Percentiles rank a stretch among this genome's conserved stretches.
Conservation (phyloP, 768 basidiomycete genomes). For the Hericium alpestre region DNA sequence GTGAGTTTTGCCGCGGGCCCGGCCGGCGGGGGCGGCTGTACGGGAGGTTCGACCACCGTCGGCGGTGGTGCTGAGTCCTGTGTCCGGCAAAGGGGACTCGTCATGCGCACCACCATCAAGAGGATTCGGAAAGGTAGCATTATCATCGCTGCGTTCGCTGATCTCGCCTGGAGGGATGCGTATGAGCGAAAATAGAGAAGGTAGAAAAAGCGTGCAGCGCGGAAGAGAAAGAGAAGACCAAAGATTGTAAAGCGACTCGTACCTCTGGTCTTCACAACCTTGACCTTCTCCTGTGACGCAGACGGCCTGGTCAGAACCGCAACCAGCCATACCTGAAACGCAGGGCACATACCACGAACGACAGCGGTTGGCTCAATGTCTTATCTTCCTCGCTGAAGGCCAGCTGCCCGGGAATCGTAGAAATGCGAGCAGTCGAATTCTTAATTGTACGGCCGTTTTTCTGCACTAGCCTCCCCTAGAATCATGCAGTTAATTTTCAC, state of each 20-base stretch:
- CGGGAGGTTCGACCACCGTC: not conserved
- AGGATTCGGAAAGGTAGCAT: conserved; percentile 4
- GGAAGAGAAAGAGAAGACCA: too few species aligned
- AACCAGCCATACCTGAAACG: conserved; percentile 3
- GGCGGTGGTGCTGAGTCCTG: not conserved
- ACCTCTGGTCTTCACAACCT: conserved; percentile 4
- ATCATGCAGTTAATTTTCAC: not conserved
- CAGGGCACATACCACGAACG: conserved; percentile 9
- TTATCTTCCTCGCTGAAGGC: conserved; percentile 4
- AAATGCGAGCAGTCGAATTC: conserved; percentile 4
- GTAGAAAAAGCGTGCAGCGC: too few species aligned
- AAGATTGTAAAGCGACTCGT: not conserved
- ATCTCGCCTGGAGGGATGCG: not conserved
- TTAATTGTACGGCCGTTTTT: conserved; percentile 2
- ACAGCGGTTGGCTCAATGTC: conserved; percentile 1
- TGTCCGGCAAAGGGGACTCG: conserved; percentile 8
- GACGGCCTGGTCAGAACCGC: not conserved
- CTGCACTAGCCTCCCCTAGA: not conserved
- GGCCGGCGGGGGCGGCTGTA: not conserved
- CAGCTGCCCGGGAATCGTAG: conserved; percentile 10
- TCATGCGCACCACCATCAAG: conserved; percentile 1
- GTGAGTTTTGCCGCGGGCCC: not conserved
- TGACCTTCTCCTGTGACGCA: conserved; percentile 7
- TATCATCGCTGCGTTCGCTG: conserved; percentile 13
- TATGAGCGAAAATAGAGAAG: too few species aligned